phyloP scores from a whole-genome alignment of 352 stramenopile species.

The Stramenopiles sp. region DNA sequence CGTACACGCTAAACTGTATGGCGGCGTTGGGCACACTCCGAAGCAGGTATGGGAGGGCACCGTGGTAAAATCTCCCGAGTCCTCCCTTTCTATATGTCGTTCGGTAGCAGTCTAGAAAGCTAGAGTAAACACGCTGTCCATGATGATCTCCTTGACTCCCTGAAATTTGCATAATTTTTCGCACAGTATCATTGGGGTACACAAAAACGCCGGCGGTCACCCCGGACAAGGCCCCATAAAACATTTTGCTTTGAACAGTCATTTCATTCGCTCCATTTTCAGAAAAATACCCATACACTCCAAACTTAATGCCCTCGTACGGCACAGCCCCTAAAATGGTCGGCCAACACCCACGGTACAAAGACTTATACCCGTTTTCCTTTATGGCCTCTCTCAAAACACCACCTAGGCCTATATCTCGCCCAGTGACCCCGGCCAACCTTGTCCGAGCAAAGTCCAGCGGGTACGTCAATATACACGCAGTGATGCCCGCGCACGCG shows the following conservation, averaged over 20 bases:
- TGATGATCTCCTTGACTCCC: background rate
- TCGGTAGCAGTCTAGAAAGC: background rate
- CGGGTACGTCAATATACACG: constrained; percentile 39
- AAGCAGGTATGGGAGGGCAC: background rate
- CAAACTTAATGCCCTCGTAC: constrained; percentile 58
- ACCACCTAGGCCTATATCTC: constrained; percentile 33
- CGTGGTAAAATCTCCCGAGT: background rate
- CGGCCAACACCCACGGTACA: constrained; percentile 39
- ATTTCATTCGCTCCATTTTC: constrained; percentile 15
- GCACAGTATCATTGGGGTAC: constrained; percentile 54
- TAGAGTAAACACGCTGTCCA: background rate
- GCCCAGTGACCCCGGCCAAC: constrained; percentile 39
- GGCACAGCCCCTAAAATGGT: constrained; percentile 44
- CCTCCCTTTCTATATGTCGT: background rate
- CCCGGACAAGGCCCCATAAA: constrained; percentile 45
- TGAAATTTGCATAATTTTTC: constrained; percentile 34
- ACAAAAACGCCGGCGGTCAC: constrained; percentile 39
- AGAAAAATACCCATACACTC: constrained; percentile 34
- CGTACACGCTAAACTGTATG: background rate
- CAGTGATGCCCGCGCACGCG: constrained; percentile 38
- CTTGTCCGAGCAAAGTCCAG: constrained; percentile 45
- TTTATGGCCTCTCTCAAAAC: constrained; percentile 34
- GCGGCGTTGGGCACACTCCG: background rate
- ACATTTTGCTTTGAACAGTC: constrained; percentile 31
- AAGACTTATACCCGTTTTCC: constrained; percentile 34